These are phyloP conservation scores for Osmanthus fragrans DNA, from an alignment of 257 asterid species.

Conservation along the genomic window DNA sequence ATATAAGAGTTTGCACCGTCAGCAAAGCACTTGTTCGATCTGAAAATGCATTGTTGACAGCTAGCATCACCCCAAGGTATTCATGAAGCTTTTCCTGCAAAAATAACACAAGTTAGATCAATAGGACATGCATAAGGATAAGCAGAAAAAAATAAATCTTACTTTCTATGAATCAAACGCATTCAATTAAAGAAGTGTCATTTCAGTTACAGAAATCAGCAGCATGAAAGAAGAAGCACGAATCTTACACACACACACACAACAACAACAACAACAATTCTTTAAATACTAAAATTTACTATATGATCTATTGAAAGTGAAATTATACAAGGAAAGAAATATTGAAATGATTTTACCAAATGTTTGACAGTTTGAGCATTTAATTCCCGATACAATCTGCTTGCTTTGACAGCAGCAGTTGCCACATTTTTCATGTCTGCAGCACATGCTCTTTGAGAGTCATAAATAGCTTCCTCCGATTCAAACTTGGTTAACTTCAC, in stretches of 20 bases:
- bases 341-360: constrained; percentile 53
- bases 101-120: constrained; percentile 16
- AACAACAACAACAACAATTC: not conserved
- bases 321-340: constrained; percentile 15
- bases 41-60: constrained; percentile 87
- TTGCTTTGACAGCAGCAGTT: constrained; percentile 93
- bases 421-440: constrained; percentile 93
- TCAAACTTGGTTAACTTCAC: constrained; percentile 95
- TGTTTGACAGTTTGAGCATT: constrained; percentile 94
- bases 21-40: constrained; percentile 88
- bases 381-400: constrained; percentile 90
- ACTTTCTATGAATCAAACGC: constrained; percentile 17
- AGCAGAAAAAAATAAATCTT: not conserved
- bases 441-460: constrained; percentile 82
- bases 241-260: not conserved
- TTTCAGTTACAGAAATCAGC: constrained; percentile 10
- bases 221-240: constrained; percentile 5
- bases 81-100: constrained; percentile 93
- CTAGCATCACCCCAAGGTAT: constrained; percentile 87
- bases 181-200: not conserved
- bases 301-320: not conserved
- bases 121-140: constrained; percentile 12
- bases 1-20: constrained; percentile 84
- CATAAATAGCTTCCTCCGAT: constrained; percentile 79
- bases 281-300: not conserved